Conservation (phyloP, 106 monocot genomes). For the Dendrobium officinale region DNA sequence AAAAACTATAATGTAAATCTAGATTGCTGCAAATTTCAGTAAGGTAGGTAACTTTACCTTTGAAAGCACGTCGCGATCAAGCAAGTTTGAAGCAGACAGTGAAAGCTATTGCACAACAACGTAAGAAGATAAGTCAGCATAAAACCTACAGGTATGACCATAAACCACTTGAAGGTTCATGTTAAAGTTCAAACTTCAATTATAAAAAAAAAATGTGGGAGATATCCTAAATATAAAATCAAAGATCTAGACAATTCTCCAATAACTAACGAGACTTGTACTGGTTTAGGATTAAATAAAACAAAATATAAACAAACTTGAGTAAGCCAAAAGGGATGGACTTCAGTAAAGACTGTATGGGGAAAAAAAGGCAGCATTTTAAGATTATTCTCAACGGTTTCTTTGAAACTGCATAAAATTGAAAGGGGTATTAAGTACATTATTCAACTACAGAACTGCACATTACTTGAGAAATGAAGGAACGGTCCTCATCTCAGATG, state of each 20-base stretch:
- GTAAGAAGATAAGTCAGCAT: background rate
- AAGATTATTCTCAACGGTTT: background rate
- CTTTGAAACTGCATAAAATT: background rate
- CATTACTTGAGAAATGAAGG: background rate
- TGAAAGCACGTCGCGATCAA: slow-evolving; percentile 62
- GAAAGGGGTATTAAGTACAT: background rate
- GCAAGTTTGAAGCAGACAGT: slow-evolving; percentile 69
- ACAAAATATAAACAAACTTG: background rate
- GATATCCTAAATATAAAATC: background rate
- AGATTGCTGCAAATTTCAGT: background rate
- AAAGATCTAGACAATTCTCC: background rate
- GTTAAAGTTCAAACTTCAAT: background rate
- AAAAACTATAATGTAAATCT: background rate
- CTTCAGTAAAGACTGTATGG: background rate
- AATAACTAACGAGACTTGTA: background rate
- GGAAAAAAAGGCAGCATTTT: background rate
- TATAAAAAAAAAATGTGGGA: background rate
- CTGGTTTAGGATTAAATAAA: background rate
- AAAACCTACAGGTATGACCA: slow-evolving; percentile 1
- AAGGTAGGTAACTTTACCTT: slow-evolving; percentile 38
- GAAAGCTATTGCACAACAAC: slow-evolving; percentile 45
- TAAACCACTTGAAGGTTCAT: slow-evolving; percentile 3
- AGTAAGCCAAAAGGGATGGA: background rate
- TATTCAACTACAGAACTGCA: background rate
- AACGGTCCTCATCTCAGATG: background rate